These are phyloP conservation scores for Kazachstania sp. DNA, from an alignment of 1,139 yeast genomes.

Conservation along the genomic window DNA sequence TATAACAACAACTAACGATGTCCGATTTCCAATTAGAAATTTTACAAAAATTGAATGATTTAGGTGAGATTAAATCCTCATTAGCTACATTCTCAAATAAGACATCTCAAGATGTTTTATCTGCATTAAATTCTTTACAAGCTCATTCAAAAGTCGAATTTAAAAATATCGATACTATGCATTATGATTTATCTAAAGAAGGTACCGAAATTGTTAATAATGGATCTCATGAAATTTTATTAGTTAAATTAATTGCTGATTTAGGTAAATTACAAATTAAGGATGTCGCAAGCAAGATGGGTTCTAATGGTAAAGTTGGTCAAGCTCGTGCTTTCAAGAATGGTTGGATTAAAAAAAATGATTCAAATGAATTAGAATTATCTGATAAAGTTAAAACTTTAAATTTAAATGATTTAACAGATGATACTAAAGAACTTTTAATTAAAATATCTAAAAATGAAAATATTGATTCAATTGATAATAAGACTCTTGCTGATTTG, in stretches of 20 bases:
- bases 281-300: constrained; percentile 71
- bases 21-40: constrained; percentile 38
- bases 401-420: constrained; percentile 36
- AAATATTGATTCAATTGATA: constrained; percentile 43
- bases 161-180: constrained; percentile 65
- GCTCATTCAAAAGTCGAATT: constrained; percentile 77
- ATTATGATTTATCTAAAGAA: constrained; percentile 70
- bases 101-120: constrained; percentile 49
- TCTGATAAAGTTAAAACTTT: constrained; percentile 36
- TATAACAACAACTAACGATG: constrained; percentile 21
- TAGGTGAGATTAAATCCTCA: constrained; percentile 59
- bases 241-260: constrained; percentile 66
- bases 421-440: constrained; percentile 59
- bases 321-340: constrained; percentile 98
- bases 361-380: constrained; percentile 60
- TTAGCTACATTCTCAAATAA: constrained; percentile 46
- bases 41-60: constrained; percentile 52
- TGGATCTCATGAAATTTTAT: constrained; percentile 87
- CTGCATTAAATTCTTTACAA: constrained; percentile 78
- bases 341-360: constrained; percentile 89
- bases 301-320: constrained; percentile 80
- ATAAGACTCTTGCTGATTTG: constrained; percentile 70
- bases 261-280: constrained; percentile 70
- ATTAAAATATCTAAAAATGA: constrained; percentile 40
- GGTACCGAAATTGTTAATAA: constrained; percentile 67